phyloP scores from a whole-genome alignment of 352 stramenopile species.

The Globisporangium alternatum region DNA sequence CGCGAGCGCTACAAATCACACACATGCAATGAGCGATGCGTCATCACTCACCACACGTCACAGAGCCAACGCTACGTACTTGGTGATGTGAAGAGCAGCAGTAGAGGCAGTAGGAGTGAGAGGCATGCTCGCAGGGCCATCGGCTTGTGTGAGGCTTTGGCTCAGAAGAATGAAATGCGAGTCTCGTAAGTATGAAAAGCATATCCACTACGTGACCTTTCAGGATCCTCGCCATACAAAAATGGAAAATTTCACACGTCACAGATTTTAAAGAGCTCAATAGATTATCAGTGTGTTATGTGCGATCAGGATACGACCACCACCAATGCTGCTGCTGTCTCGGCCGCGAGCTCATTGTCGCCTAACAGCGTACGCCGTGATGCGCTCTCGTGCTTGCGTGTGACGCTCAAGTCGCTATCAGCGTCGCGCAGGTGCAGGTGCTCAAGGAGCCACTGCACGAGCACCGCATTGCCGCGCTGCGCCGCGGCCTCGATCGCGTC shows the following conservation, averaged over 20 bases:
- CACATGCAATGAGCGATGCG: background rate
- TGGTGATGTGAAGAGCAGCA: background rate
- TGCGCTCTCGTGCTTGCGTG: background rate
- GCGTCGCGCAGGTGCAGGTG: constrained; percentile 20
- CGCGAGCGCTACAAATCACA: constrained; percentile 11
- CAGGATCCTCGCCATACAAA: background rate
- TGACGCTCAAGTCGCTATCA: background rate
- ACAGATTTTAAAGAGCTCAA: background rate
- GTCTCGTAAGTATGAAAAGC: background rate
- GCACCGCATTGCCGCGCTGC: constrained; percentile 14
- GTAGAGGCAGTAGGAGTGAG: background rate
- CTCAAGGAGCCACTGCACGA: constrained; percentile 23
- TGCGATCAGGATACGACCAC: background rate
- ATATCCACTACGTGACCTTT: background rate
- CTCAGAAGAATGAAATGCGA: background rate
- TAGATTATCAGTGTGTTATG: too few species aligned
- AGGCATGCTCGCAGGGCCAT: background rate
- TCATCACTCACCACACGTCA: background rate
- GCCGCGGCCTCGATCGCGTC: constrained; percentile 28
- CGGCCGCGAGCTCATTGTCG: background rate
- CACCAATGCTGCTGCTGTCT: background rate
- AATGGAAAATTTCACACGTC: background rate
- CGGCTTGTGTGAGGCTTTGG: background rate
- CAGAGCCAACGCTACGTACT: background rate
- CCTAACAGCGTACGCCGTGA: background rate